Base-by-base conservation (phyloP, 73 alveolate genomes). In the Stentor roeselii region DNA sequence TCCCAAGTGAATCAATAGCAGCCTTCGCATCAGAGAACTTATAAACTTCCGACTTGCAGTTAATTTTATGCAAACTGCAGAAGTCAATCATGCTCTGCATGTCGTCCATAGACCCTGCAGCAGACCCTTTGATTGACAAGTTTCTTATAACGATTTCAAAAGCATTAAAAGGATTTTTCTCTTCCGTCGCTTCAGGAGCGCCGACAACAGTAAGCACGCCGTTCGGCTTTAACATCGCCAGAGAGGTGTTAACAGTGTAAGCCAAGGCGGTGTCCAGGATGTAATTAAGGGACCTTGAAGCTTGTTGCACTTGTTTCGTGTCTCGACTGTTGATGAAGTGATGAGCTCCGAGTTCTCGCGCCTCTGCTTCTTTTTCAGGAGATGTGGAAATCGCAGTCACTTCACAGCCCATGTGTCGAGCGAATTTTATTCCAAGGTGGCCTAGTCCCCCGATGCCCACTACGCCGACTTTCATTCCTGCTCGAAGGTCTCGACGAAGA, bases 371-470 rank as follows among this genome's bases (percentile, higher is more conserved):
- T 36, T 84, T 84, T 3, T 75, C 78, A 42, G 42, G 78, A 15
- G 39, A 3, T 2, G 36, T 30, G 58, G 87, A 30, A 39, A 84
- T 61, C 42, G 82, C 90, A 31, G 86, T 37, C 4, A 74, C 86
- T 21, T 84, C 40, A 60, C 74, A 59, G 14, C 90, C 90, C n/a
- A 84, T 42, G 60, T 60, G 75, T 59, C 41, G 75, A 36, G 84
- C 83, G 58, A 84, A 84, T 75, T 84, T 84, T n/a, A 84, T 75
- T 0, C 83, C 90, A 61, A 84, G 59, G 84, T 84, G 90, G 3
- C 90, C 90, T 27, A 84, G 75, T 0, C 90, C 90, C 15, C 90
- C 90, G 59, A 58, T 30, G 2, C 90, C 90, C 38, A 84, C 42
- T 3, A 84, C 86, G 3, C 83, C 88, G 14, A 83, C 86, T 75